Evolutionary conservation across 2,329 filamentous ascomycete genomes (phyloP), one percentile per base, ranked within the genome.

Genomic region (Didymella keratinophila): DNA sequence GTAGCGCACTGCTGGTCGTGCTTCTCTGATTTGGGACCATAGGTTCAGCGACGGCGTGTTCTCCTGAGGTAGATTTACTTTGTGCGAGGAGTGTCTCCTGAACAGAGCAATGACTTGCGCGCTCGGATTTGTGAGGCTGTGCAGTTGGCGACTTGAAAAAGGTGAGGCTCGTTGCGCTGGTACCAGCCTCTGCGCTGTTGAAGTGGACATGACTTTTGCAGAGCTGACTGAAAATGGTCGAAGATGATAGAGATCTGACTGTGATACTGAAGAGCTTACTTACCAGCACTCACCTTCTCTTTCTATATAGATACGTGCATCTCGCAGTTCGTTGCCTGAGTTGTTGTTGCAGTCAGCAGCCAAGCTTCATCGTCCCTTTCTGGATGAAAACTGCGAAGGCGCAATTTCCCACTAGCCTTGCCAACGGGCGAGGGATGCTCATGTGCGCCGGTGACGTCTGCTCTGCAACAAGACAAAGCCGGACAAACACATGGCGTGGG

Each of bases 341-440:
- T 25, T 46, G 44, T 49, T 52, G 46, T 44, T 25, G 45, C 30
- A 51, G 56, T 53, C 27, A 54, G 36, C 23, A 34, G 66, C 71
- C 70, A 72, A 72, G 67, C 46, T 25, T 21, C 39, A 28, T 52
- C 43, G 47, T 70, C 67, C 63, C 28, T 60, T 67, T 70, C 58
- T 56, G 61, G 69, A 53, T 20, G 57, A 45, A 67, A 63, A 71
- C 56, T 60, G 71, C 68, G 71, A 43, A 51, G 52, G 54, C 53
- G 66, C 58, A 71, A 72, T 71, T 59, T 71, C 64, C 59, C 54
- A 48, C 56, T 58, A 58, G 56, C 51, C 56, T 46, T 27, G 32
- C 32, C 50, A 49, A 39, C 41, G 32, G 50, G 32, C 56, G 27
- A 46, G 27, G 37, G 25, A 30, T 42, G 49, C 32, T 52, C 50